phyloP scores from a whole-genome alignment of 345 rosid genomes.

The Populus nigra region DNA sequence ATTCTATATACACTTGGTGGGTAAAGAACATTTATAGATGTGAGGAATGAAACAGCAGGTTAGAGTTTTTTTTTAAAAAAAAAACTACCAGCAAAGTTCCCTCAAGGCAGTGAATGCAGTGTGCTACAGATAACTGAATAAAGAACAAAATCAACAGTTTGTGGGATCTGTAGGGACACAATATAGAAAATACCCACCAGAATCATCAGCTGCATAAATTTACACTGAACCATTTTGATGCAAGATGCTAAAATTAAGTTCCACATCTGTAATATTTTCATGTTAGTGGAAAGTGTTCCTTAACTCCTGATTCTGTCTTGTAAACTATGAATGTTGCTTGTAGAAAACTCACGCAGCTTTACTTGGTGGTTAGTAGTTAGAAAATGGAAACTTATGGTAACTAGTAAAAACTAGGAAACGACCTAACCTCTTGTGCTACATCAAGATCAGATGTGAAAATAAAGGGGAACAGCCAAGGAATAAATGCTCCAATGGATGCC shows the following conservation, averaged over 20 bases:
- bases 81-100: constrained; percentile 42
- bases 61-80: no score
- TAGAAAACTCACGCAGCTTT: not conserved
- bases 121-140: constrained; percentile 57
- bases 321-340: no score
- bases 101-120: constrained; percentile 72
- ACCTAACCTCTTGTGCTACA: constrained; percentile 62
- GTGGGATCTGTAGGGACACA: constrained; percentile 70
- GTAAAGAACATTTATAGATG: not conserved
- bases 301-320: not conserved
- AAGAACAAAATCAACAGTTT: constrained; percentile 60
- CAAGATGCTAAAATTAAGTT: not conserved
- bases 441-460: constrained; percentile 63
- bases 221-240: not conserved
- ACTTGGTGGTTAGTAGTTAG: not conserved
- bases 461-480: constrained; percentile 66
- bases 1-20: not conserved
- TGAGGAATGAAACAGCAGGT: not conserved
- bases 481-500: constrained; percentile 50
- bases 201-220: not conserved
- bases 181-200: not conserved
- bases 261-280: not conserved
- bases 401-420: not conserved
- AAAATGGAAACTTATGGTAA: not conserved
- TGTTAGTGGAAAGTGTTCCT: no score